A percentile compares a stretch with the other conserved stretches of the same genome.
These are phyloP conservation scores for Suillus clintonianus DNA, from an alignment of 768 basidiomycete genomes.

Conservation along the genomic window DNA sequence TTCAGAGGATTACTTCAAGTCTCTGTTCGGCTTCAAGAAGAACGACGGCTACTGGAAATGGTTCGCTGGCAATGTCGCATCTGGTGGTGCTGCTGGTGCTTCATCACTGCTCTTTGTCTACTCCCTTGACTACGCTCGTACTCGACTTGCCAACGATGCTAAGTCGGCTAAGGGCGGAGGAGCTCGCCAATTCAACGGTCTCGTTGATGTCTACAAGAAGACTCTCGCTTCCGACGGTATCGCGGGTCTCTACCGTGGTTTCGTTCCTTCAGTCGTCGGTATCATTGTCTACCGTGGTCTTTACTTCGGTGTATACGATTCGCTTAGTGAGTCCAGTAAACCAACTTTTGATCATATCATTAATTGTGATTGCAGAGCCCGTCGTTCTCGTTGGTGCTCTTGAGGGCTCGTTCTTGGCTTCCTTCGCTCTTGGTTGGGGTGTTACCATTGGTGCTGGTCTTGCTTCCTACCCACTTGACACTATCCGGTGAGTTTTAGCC, in stretches of 20 bases:
- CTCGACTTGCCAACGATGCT: constrained; percentile 96
- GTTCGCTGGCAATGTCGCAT: constrained; percentile 97
- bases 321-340: constrained; percentile 64
- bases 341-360: constrained; percentile 20
- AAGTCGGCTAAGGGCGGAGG: constrained; percentile 94
- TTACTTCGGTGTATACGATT: constrained; percentile 97
- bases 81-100: constrained; percentile 99
- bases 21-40: constrained; percentile 98
- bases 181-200: constrained; percentile 97
- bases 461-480: constrained; percentile 94
- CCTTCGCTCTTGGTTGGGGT: constrained; percentile 97
- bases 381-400: constrained; percentile 96
- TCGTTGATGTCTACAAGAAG: constrained; percentile 97
- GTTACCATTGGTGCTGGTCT: constrained; percentile 99
- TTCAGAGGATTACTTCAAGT: constrained; percentile 96
- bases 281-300: constrained; percentile 99
- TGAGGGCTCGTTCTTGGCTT: constrained; percentile 95
- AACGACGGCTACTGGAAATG: constrained; percentile 96
- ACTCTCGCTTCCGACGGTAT: constrained; percentile 97
- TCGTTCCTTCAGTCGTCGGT: constrained; percentile 98
- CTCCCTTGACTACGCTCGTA: constrained; percentile 99
- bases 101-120: constrained; percentile 99
- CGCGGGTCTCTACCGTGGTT: constrained; percentile 99
- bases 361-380: constrained; percentile 62
- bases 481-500: constrained; percentile 61